Evolutionary conservation across 2,329 filamentous ascomycete genomes (phyloP).

Genomic region (Penicillium frequentans): DNA sequence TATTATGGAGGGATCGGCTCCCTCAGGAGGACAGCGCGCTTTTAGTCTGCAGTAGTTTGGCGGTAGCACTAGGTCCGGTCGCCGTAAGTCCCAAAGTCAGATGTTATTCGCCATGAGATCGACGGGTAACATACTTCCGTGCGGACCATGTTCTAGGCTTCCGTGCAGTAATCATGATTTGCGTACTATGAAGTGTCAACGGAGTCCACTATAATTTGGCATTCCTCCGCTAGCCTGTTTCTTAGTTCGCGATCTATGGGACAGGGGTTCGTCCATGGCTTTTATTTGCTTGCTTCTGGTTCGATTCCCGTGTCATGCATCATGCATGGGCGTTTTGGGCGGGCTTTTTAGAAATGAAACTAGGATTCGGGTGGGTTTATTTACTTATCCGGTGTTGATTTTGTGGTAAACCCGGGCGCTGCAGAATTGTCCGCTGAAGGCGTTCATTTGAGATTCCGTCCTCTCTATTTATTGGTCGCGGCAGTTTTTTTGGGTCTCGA

Average conservation of each 20-base stretch:
- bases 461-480: too few relatives aligned
- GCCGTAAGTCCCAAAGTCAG: background rate
- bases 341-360: background rate
- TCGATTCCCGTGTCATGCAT: constrained; percentile 15
- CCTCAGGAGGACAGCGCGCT: constrained; percentile 1
- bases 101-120: background rate
- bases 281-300: background rate
- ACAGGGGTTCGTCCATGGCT: background rate
- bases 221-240: background rate
- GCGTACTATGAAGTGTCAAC: background rate
- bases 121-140: background rate
- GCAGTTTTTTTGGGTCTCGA: too few relatives aligned
- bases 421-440: background rate
- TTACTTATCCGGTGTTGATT: background rate
- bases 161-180: background rate
- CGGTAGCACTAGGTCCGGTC: background rate
- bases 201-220: background rate
- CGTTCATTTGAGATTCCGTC: too few relatives aligned
- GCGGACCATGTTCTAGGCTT: background rate
- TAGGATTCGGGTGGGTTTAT: background rate
- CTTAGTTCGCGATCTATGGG: background rate
- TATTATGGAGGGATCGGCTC: constrained; percentile 10
- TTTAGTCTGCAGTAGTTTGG: constrained; percentile 16
- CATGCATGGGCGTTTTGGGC: constrained; percentile 13
- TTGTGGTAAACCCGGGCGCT: background rate